Evolutionary conservation across 768 basidiomycete species (phyloP), one percentile per base, ranked within the genome.

Genomic region (Dacryopinax primogenitus): DNA sequence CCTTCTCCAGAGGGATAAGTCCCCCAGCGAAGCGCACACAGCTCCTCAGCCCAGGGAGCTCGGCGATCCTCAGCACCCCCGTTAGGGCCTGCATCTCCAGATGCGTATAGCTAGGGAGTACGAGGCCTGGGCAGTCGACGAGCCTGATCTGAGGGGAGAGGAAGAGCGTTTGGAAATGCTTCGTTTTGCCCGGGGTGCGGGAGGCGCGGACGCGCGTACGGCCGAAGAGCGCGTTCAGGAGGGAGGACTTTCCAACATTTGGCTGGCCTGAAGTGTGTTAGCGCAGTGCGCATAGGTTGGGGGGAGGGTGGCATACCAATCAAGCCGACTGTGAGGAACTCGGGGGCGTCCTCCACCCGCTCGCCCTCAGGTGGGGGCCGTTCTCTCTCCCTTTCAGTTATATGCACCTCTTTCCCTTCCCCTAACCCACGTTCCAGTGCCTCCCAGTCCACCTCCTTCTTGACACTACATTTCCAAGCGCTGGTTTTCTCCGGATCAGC

Each of bases 41-140:
- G 36, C 89, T 82, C 1, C 92, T 85, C 44, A 95, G 81, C 1
- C 92, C 89, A 30, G 90, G 84, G 63, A 94, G 82, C 44, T 85
- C 86, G 9, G 92, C 86, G 67, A 93, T 93, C 34, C 89, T 84
- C 18, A 90, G 77, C 68, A 87, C 82, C 13, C 86, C 86, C 33
- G 79, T 80, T 35, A 90, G 81, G 62, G 87, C 86, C 85, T 94
- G 91, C 72, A 86, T 82, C 73, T 92, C 90, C 84, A 91, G 84
- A 9, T 86, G 88, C 3, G 87, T 82, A 70, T 81, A 80, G 67
- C 85, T 87, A 9, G 95, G 95, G 79, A 95, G 86, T 1, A 97
- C 91, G 16, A 98, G 82, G 11, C 95, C 95, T 0, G 95, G 95
- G 71, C 95, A 98, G 74, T 98, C 95, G 36, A 92, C 91, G 9